Conservation (phyloP, 805 yeast species). For the Zygosaccharomyces bisporus region DNA sequence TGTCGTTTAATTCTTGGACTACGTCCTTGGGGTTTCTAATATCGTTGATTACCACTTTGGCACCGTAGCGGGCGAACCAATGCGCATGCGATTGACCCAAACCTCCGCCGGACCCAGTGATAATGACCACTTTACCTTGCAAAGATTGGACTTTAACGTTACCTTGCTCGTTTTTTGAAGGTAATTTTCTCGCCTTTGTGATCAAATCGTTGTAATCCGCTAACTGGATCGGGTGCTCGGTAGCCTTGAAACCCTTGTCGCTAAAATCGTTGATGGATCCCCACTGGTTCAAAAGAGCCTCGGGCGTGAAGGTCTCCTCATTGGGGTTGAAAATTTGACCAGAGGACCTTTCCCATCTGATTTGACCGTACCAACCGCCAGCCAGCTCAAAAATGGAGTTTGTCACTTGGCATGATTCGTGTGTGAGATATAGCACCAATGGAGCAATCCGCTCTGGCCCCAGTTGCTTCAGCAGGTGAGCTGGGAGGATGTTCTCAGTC, state of each 20-base stretch:
- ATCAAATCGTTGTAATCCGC: conserved; percentile 66
- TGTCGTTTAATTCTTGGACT: conserved; percentile 64
- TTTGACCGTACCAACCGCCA: conserved; percentile 87
- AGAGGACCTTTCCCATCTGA: conserved; percentile 90
- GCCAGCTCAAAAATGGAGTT: conserved; percentile 89
- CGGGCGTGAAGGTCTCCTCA: conserved; percentile 67
- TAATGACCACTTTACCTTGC: conserved; percentile 78
- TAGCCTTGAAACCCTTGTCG: conserved; percentile 50
- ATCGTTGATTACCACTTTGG: conserved; percentile 92
- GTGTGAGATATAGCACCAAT: conserved; percentile 74
- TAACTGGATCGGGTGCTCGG: conserved; percentile 66
- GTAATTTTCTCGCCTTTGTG: conserved; percentile 47
- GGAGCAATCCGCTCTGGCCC: conserved; percentile 92
- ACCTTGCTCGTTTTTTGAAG: conserved; percentile 55
- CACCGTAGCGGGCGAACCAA: conserved; percentile 84
- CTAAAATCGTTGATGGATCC: conserved; percentile 60
- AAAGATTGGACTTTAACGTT: conserved; percentile 50
- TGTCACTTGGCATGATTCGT: conserved; percentile 56
- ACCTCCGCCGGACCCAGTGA: conserved; percentile 96
- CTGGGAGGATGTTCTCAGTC: conserved; percentile 89
- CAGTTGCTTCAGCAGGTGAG: conserved; percentile 72
- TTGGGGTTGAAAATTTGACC: conserved; percentile 84
- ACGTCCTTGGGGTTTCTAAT: conserved; percentile 68
- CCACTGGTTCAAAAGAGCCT: conserved; percentile 68
- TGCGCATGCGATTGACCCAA: conserved; percentile 88